Percentiles rank a stretch among this genome's conserved stretches.
These are phyloP conservation scores for Coemansia brasiliensis DNA, from an alignment of 192 early-diverging fungal genomes.

Conservation along the genomic window DNA sequence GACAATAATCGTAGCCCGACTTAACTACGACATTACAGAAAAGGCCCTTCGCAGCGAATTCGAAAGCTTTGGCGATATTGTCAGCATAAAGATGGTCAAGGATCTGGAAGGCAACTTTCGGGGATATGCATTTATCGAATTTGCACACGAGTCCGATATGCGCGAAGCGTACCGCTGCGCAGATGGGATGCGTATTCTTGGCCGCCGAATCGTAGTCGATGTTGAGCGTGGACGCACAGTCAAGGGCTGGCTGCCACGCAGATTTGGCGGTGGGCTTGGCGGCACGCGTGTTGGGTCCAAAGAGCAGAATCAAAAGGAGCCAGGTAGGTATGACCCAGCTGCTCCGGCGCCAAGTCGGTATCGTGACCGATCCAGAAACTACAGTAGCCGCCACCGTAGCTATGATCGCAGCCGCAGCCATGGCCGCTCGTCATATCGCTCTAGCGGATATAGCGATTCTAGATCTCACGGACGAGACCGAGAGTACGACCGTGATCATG, in stretches of 20 bases:
- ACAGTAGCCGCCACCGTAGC: conserved; percentile 8
- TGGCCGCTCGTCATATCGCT: conserved; percentile 9
- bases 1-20: conserved; percentile 82
- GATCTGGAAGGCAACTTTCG: conserved; percentile 71
- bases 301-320: conserved; percentile 35
- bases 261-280: conserved; percentile 51
- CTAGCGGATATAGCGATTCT: conserved; percentile 1
- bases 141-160: conserved; percentile 84
- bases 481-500: conserved; percentile 15
- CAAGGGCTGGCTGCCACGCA: conserved; percentile 84
- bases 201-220: conserved; percentile 85
- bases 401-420: conserved; percentile 24
- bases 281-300: conserved; percentile 43
- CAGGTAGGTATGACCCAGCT: conserved; percentile 41
- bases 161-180: conserved; percentile 65
- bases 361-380: conserved; percentile 15
- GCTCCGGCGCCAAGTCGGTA: conserved; percentile 5
- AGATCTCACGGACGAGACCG: conserved; percentile 3
- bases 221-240: conserved; percentile 96
- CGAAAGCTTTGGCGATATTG: conserved; percentile 69
- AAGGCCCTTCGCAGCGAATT: conserved; percentile 75
- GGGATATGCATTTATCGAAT: conserved; percentile 97
- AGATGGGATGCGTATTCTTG: conserved; percentile 84
- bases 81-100: conserved; percentile 70
- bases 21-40: conserved; percentile 58